Conservation (phyloP, 805 yeast genomes). For the Pachysolen tannophilus region DNA sequence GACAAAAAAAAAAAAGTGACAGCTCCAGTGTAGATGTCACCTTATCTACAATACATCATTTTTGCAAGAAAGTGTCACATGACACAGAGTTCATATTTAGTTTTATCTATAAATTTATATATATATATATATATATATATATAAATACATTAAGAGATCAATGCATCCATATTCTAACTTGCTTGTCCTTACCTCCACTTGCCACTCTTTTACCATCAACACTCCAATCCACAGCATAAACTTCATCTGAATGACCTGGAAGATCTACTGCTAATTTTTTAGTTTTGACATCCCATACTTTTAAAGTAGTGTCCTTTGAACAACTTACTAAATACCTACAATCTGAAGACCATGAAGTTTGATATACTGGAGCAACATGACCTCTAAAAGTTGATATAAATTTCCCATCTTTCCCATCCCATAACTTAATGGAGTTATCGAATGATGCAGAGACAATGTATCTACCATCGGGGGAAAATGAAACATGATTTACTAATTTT, state of each 20-base stretch:
- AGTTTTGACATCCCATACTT: constrained; percentile 92
- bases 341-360: constrained; percentile 96
- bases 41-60: no score
- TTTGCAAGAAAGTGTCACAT: not conserved
- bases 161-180: constrained; percentile 91
- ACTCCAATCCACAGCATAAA: constrained; percentile 97
- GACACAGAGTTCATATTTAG: no score
- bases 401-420: constrained; percentile 94
- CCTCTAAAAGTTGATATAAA: constrained; percentile 89
- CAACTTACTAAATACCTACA: constrained; percentile 85
- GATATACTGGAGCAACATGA: constrained; percentile 96
- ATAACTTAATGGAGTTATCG: constrained; percentile 88
- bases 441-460: constrained; percentile 87
- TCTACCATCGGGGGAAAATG: constrained; percentile 93
- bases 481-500: constrained; percentile 90
- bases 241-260: constrained; percentile 96
- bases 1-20: no score
- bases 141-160: constrained; percentile 16
- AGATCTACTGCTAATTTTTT: constrained; percentile 78
- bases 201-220: constrained; percentile 88
- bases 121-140: not conserved
- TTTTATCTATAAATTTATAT: not conserved
- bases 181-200: constrained; percentile 97
- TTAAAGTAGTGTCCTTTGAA: constrained; percentile 92
- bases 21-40: no score